phyloP scores from a whole-genome alignment of 2,329 filamentous ascomycete genomes.

The Simplicillium sp. region DNA sequence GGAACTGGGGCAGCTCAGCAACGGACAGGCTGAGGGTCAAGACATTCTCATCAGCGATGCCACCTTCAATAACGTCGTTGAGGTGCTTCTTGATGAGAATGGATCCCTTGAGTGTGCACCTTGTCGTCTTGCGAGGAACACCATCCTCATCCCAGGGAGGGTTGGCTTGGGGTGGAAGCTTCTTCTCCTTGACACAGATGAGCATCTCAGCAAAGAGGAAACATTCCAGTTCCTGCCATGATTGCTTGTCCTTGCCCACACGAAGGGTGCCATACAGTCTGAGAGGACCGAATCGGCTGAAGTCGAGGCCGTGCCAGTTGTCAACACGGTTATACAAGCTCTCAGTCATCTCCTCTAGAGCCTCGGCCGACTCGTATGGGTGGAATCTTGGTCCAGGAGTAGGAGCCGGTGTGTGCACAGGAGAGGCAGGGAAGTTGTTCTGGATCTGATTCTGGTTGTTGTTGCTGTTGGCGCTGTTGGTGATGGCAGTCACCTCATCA shows the following conservation, averaged over 20 bases:
- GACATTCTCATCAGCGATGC: slow-evolving; percentile 65
- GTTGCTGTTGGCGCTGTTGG: too few species aligned
- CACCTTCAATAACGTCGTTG: slow-evolving; percentile 72
- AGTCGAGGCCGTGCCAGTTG: slow-evolving; percentile 96
- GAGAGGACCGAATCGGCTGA: slow-evolving; percentile 83
- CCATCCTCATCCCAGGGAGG: slow-evolving; percentile 57
- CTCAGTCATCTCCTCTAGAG: slow-evolving; percentile 77
- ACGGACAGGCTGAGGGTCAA: slow-evolving; percentile 88
- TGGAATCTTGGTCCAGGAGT: slow-evolving; percentile 50
- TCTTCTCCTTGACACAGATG: slow-evolving; percentile 98
- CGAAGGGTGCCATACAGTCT: slow-evolving; percentile 81
- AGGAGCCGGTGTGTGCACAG: slow-evolving; percentile 14
- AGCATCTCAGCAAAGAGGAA: slow-evolving; percentile 98
- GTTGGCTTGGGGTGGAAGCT: slow-evolving; percentile 37
- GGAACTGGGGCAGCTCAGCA: slow-evolving; percentile 84
- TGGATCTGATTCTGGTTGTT: too few species aligned
- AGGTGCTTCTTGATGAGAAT: slow-evolving; percentile 98
- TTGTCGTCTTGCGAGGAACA: slow-evolving; percentile 52
- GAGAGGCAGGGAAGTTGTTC: slow-evolving; percentile 42
- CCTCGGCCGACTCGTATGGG: slow-evolving; percentile 67
- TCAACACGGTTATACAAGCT: slow-evolving; percentile 81
- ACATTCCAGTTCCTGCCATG: slow-evolving; percentile 97
- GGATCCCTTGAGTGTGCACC: slow-evolving; percentile 90
- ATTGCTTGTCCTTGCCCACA: slow-evolving; percentile 90
- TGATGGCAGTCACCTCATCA: slow-evolving; percentile 39